phyloP scores from a whole-genome alignment of 169 alveolate species.

The Plasmodium vivax region DNA sequence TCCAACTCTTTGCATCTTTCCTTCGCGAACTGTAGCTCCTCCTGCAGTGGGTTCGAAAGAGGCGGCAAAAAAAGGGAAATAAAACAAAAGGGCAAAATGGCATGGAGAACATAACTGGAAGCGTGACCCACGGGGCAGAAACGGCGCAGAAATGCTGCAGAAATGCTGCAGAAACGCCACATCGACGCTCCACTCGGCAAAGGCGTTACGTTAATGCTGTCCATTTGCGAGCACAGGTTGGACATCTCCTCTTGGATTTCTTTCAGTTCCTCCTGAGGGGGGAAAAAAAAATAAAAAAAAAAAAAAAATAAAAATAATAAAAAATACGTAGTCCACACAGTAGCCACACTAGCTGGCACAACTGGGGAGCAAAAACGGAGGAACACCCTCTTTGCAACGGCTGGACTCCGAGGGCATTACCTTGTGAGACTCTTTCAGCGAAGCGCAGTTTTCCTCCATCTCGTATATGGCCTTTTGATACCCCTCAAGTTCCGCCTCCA shows the following conservation, averaged over 20 bases:
- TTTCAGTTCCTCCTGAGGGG: constrained; percentile 33
- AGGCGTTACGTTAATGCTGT: not conserved
- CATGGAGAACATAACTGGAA: not conserved
- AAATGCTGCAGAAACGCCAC: not conserved
- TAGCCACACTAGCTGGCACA: not conserved
- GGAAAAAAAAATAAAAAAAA: not conserved
- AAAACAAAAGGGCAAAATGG: not conserved
- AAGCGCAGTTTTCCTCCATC: constrained; percentile 42
- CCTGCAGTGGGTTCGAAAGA: not conserved
- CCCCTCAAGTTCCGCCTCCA: constrained; percentile 10
- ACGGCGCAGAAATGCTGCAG: too few species aligned
- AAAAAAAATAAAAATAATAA: not conserved
- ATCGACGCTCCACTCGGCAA: not conserved
- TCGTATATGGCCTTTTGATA: constrained; percentile 56
- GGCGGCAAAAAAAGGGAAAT: not conserved
- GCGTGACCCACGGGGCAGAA: not conserved
- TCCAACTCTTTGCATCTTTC: not conserved
- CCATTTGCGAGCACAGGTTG: constrained; percentile 21
- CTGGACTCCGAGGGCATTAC: not conserved
- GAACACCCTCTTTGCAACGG: not conserved
- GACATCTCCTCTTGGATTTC: constrained; percentile 60
- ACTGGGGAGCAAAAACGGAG: not conserved
- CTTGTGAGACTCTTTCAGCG: constrained; percentile 48
- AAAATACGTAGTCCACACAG: not conserved
- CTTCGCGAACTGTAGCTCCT: constrained; percentile 18